phyloP scores from a whole-genome alignment of 768 basidiomycete genomes.

The Tylopilus balloui region DNA sequence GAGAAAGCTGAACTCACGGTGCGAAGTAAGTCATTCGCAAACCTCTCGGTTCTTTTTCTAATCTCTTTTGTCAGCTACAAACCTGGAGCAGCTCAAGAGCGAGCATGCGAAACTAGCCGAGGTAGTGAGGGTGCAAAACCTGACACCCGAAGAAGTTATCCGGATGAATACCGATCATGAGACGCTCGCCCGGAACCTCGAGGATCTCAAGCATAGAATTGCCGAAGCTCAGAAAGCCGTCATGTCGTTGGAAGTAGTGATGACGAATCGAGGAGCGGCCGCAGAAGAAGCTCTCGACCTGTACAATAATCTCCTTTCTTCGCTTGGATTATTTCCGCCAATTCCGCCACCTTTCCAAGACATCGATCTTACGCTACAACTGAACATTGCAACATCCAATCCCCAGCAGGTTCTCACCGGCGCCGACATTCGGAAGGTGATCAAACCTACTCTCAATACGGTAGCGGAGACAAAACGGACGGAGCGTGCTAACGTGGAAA shows the following conservation, averaged over 20 bases:
- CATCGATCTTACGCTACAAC: conserved; percentile 72
- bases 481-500: conserved; percentile 67
- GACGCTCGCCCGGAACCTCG: conserved; percentile 62
- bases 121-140: conserved; percentile 80
- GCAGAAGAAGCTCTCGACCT: conserved; percentile 79
- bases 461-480: conserved; percentile 70
- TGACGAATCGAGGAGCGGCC: conserved; percentile 71
- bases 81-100: conserved; percentile 56
- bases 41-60: background rate
- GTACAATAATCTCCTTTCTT: conserved; percentile 71
- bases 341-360: conserved; percentile 66
- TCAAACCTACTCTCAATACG: conserved; percentile 72
- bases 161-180: conserved; percentile 92
- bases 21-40: conserved; percentile 40
- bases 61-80: conserved; percentile 40
- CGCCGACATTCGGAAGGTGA: conserved; percentile 61
- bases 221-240: conserved; percentile 66
- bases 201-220: conserved; percentile 73
- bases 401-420: conserved; percentile 65
- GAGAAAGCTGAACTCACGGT: conserved; percentile 61
- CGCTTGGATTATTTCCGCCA: conserved; percentile 73
- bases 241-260: conserved; percentile 78
- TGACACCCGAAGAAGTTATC: conserved; percentile 85
- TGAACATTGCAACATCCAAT: conserved; percentile 74
- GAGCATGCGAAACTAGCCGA: conserved; percentile 61